Evolutionary conservation across 2,329 filamentous ascomycete genomes (phyloP).

Genomic region (Bretziella fagacearum): DNA sequence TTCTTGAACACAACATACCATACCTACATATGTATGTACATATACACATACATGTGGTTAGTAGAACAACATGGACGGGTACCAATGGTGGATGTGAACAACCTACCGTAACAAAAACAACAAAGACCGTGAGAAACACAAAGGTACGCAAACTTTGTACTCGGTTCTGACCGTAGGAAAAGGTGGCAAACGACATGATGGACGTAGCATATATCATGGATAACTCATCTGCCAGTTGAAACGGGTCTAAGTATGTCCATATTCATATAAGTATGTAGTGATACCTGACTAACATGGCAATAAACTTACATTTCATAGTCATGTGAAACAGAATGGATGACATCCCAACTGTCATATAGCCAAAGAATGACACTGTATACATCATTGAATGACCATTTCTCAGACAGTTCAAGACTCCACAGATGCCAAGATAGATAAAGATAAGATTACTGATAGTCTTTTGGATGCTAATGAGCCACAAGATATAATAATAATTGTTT

Average conservation of each 20-base stretch:
- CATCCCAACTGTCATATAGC: constrained; percentile 36
- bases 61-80: neutral
- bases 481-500: neutral
- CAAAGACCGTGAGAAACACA: constrained; percentile 35
- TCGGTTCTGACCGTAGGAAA: constrained; percentile 47
- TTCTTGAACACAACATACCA: constrained; percentile 68
- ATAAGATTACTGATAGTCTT: constrained; percentile 64
- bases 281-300: neutral
- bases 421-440: constrained; percentile 62
- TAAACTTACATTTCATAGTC: constrained; percentile 35
- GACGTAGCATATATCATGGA: constrained; percentile 45
- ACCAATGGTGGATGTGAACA: neutral
- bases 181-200: constrained; percentile 46
- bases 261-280: neutral
- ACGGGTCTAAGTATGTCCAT: constrained; percentile 9
- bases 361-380: constrained; percentile 47
- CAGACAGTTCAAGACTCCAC: constrained; percentile 58
- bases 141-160: constrained; percentile 37
- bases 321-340: constrained; percentile 41
- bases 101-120: constrained; percentile 57
- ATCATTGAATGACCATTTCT: constrained; percentile 56
- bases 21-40: constrained; percentile 21
- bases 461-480: neutral
- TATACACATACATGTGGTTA: neutral
- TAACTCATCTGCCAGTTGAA: constrained; percentile 43